Evolutionary conservation across 148 eudicot genomes (phyloP), one percentile per base, ranked within the genome.

Genomic region (Persicaria maculosa): DNA sequence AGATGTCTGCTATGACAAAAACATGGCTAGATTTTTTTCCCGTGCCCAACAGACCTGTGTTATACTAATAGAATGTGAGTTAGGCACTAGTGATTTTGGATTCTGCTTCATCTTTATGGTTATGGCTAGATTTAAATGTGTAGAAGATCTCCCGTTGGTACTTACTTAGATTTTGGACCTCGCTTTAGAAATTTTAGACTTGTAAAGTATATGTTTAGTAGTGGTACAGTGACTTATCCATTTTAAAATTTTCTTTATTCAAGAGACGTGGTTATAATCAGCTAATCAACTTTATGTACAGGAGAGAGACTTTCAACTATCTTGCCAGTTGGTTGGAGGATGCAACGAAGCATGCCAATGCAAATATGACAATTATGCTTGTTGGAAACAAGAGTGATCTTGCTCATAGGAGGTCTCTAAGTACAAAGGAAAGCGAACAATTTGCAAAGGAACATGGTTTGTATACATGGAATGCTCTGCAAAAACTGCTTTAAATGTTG

Each of bases 271-370:
- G 68, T 31, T 9, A 61, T 22, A 61, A n/a, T n/a, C n/a, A 25
- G 50, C 25, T 45, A 15, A 7, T 69, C 9, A 15, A 44, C 73
- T 58, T 45, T 19, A 4, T 47, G 9, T 76, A 68, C 75, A 86
- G 89, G 86, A 86, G 89, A 79, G 89, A 86, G 76, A 86, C 89
- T 55, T 86, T 86, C 45, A 84, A 86, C 74, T 86, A 86, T 78
- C 89, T 86, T 75, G 85, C 82, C 7, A 86, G 86, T 70, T 86
- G 89, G 89, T 81, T 86, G 80, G 86, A 86, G 81, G 89, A 86
- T 81, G 89, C 89, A 40, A 81, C 86, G 79, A 83, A 83, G 79
- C 86, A 22, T 22, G 25, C 25, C 25, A 22, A 22, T 22, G 25
- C 25, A 22, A 22, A 22, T 22, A 22, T 22, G 25, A 22, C 25